Percentiles rank a stretch among this genome's conserved stretches.
Conservation (phyloP, 2,329 filamentous ascomycete species). For the Mycosphaerella sp. region DNA sequence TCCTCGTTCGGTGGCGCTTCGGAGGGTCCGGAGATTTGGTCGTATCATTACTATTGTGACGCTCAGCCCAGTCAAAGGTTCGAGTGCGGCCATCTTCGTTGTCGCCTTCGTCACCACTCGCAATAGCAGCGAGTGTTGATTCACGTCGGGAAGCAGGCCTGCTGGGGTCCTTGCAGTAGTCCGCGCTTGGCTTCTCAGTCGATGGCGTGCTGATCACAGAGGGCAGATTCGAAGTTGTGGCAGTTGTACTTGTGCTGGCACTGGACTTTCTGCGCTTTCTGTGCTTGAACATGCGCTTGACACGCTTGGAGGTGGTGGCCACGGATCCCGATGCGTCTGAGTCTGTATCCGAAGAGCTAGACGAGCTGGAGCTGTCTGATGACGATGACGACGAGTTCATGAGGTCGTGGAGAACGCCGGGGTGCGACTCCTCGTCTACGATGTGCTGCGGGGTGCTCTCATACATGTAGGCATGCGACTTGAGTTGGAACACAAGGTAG, state of each 20-base stretch:
- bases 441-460: constrained; percentile 87
- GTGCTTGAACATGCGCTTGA: constrained; percentile 63
- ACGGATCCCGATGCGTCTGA: constrained; percentile 55
- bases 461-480: constrained; percentile 87
- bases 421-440: constrained; percentile 84
- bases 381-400: constrained; percentile 61
- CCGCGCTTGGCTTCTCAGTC: constrained; percentile 31
- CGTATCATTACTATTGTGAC: constrained; percentile 24
- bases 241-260: constrained; percentile 61
- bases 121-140: constrained; percentile 37
- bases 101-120: constrained; percentile 53
- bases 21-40: constrained; percentile 28
- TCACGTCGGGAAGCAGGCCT: constrained; percentile 30
- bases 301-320: constrained; percentile 62
- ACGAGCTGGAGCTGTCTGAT: constrained; percentile 42
- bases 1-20: constrained; percentile 41
- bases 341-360: constrained; percentile 55
- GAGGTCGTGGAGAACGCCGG: constrained; percentile 75
- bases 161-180: constrained; percentile 36
- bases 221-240: constrained; percentile 36
- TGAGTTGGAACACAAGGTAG: constrained; percentile 84
- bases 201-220: constrained; percentile 44
- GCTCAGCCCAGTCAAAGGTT: constrained; percentile 21
- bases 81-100: constrained; percentile 27
- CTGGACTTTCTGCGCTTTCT: constrained; percentile 72